Conservation (phyloP, 164 flowering plant genomes). For the Vitis labrusca region DNA sequence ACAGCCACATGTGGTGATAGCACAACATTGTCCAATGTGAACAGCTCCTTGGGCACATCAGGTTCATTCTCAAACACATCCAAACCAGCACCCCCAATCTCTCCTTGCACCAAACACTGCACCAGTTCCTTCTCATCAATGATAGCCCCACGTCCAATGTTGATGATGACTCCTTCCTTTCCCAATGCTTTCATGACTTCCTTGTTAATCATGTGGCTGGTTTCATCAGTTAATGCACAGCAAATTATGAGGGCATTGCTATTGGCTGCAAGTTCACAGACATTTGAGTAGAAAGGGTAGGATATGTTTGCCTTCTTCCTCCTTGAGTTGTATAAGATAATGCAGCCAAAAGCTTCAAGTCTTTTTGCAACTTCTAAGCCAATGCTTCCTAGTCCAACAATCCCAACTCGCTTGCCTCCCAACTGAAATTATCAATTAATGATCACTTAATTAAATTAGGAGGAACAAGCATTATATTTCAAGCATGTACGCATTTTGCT, state of each 20-base stretch:
- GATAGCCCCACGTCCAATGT: conserved; percentile 66
- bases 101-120: conserved; percentile 45
- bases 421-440: conserved; percentile 37
- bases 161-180: conserved; percentile 58
- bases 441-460: not conserved
- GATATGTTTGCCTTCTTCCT: conserved; percentile 39
- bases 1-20: conserved; percentile 59
- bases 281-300: conserved; percentile 40
- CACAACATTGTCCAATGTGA: conserved; percentile 62
- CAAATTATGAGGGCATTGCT: conserved; percentile 53
- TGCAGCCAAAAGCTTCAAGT: conserved; percentile 65
- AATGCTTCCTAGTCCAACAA: conserved; percentile 72
- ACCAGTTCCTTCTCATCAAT: conserved; percentile 74
- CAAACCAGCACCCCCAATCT: conserved; percentile 73
- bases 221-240: conserved; percentile 61
- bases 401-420: conserved; percentile 65
- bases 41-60: conserved; percentile 57
- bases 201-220: conserved; percentile 56
- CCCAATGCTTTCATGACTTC: conserved; percentile 62
- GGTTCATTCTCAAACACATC: conserved; percentile 88
- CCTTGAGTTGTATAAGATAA: conserved; percentile 60
- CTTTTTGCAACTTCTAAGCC: conserved; percentile 68
- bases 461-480: not conserved
- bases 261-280: conserved; percentile 52
- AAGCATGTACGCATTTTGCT: no score